Base-by-base conservation (phyloP, 352 stramenopile genomes). In the Pilasporangium apinafurcum region DNA sequence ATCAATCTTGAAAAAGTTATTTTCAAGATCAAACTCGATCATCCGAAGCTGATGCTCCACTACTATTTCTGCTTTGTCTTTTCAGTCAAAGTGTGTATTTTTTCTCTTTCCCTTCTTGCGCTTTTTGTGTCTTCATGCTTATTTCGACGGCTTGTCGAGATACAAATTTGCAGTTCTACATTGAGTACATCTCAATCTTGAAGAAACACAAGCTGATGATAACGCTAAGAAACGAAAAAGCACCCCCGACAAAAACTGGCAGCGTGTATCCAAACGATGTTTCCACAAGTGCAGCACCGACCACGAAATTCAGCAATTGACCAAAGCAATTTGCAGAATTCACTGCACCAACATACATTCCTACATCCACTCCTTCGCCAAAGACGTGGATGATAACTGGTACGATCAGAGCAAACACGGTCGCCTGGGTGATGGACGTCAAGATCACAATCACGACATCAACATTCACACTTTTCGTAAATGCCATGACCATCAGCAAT, bases 181-280 rank as follows among this genome's bases (percentile, higher is more conserved):
- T 79, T 21, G 74, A 86, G 56, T 80, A 53, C 76, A 91, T 88
- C 39, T 89, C 66, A 51, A 93, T 77, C 9, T 49, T 57, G 53
- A 90, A 73, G 24, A 68, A 81, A 31, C 51, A 44, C 1, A 83
- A n/a, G 18, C 63, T 78, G 32, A 90, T 54, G 34, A 92, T n/a
- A 5, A 78, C 66, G 0, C 56, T 79, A 2, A 87, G 4, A n/a
- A 79, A 62, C 12, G 72, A 90, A 26, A 89, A 30, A 10, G 25
- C 40, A 2, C 50, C 31, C n/a, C 59, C 59, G 6, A 68, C 29
- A 17, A 68, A 53, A 22, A 68, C 48, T 8, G 59, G 56, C 5
- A 66, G 44, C 9, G 31, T 31, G 22, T 64, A 68, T 4, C 50
- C 56, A 14, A 67, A 32, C 18, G 45, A 37, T 7, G 56, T 59